Base-by-base conservation (phyloP, 495 filamentous ascomycete genomes). In the Neurospora sp. region DNA sequence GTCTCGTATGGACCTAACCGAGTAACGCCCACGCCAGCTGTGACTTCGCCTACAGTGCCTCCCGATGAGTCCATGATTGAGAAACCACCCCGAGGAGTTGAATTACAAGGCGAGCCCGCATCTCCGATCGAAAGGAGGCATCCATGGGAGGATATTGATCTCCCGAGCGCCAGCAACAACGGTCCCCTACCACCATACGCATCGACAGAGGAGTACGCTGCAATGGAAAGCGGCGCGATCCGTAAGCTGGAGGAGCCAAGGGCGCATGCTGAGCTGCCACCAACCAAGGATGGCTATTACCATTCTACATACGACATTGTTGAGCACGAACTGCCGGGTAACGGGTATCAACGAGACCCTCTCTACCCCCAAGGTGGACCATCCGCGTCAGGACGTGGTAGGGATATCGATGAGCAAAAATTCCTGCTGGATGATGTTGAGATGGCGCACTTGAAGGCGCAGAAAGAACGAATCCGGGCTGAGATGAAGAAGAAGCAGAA, bases 211-310 rank as follows among this genome's bases (percentile, higher is more conserved):
- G 79, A 82, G 18, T 81, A 77, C 49, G 69, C 75, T 23, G 77
- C 77, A 44, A 80, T 80, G 80, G 76, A 78, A 44, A 80, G 78
- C 72, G 80, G 80, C 39, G 80, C 80, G 2, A 77, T 82, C 20
- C 74, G 79, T 10, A 80, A 77, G 66, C 71, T 80, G n/a, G 74
- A 74, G 4, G 78, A 76, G 38, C 80, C 80, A 1, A 71, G 75
- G 62, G 80, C 79, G 16, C 23, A 79, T 70, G 79, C 79, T 7
- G 80, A 82, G 49, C 73, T 82, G 27, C 80, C 80, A n/a, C 80
- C 80, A 2, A 82, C 80, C 16, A 82, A 82, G 72, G 80, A 82
- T 54, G 80, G 80, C 1, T 82, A 75, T 20, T 82, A 82, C 39
- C 78, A 78, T 39, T 74, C 78, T 37, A 54, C 39, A 1, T 70